Evolutionary conservation across 2,329 filamentous ascomycete genomes (phyloP), one percentile per base, ranked within the genome.

Genomic region (Colletotrichum camelliae): DNA sequence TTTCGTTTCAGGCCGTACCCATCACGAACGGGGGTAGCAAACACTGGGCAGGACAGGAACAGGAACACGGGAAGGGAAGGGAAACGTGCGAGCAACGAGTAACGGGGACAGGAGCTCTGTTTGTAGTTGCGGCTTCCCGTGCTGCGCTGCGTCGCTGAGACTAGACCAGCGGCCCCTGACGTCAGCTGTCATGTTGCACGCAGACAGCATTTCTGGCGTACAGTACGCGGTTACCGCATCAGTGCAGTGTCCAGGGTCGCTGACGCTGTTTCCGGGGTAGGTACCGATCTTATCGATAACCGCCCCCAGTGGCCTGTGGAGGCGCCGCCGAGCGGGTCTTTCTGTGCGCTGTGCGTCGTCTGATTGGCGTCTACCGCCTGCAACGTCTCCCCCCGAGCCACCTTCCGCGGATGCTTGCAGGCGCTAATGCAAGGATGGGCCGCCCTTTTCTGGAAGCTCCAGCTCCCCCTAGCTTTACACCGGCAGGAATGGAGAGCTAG

Each of bases 351-450:
- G 35, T 39, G n/a, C 29, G 21, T 39, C 61, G 35, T 39, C 33
- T 75, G 62, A 75, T 73, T 75, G 73, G 73, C 39, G 43, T 33
- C n/a, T 48, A 15, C 24, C 21, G 57, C 62, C 31, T 27, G 33
- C 31, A 67, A 72, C 55, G 43, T 35, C 69, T 67, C 55, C 24
- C 52, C 67, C 62, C 43, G 72, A 67, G 69, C 73, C 73, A 37
- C 73, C 64, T 55, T 67, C 39, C 24, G 18, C 70, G 64, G 70
- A 58, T 52, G 35, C 73, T 62, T 75, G 73, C 73, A 75, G 73
- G 39, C 70, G 69, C 73, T 75, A 75, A 75, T 75, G 73, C 73
- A 75, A 37, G 55, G 70, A 64, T 75, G 72, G 67, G 66, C 72
- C 62, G 69, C 57, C 69, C 73, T 75, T 64, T 75, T 75, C 73